Evolutionary conservation across 345 rosid genomes (phyloP), one percentile per base, ranked within the genome.

Genomic region (Gossypium mustelinum): DNA sequence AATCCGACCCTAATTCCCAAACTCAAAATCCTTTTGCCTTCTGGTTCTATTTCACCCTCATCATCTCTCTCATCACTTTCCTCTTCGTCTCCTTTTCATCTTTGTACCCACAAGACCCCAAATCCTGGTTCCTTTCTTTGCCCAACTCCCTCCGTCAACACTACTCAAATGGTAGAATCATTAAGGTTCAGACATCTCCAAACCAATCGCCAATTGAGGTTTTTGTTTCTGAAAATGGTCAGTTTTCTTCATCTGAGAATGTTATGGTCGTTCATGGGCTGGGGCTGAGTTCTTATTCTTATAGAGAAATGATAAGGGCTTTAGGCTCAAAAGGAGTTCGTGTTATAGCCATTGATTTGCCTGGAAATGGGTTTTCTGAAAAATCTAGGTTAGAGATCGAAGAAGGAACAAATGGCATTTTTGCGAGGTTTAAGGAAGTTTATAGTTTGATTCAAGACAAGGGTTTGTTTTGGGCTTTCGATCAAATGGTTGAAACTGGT

Each of bases 281-380:
- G 79, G 97, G 98, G 1, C 76, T 90, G 25, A 94, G 95, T 43
- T 91, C 98, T 3, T 94, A 79, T 75, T 86, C 92, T 0, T 94
- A 88, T 83, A 79, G 86, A 39, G 83, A 78, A 51, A 77, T 86
- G 63, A 54, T 89, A 2, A 70, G 75, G 51, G 81, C 84, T 59
- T 72, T 94, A 29, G 91, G 89, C 44, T 86, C 90, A 5, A 89
- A 80, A 85, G 95, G 91, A 77, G 55, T 88, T 73, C 93, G 76
- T 76, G 89, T 82, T 59, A 78, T 83, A n/a, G 92, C 90, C n/a
- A 44, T 94, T 72, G 98, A 92, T 86, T 85, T 94, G 73, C 98
- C 98, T 14, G 98, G 98, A 56, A 86, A 82, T 81, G 98, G 98
- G 57, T 92, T 94, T 77, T 94, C 98, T 17, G 98, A 94, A 74